Conservation (phyloP, 805 yeast species). For the Kuraishia ogatae region DNA sequence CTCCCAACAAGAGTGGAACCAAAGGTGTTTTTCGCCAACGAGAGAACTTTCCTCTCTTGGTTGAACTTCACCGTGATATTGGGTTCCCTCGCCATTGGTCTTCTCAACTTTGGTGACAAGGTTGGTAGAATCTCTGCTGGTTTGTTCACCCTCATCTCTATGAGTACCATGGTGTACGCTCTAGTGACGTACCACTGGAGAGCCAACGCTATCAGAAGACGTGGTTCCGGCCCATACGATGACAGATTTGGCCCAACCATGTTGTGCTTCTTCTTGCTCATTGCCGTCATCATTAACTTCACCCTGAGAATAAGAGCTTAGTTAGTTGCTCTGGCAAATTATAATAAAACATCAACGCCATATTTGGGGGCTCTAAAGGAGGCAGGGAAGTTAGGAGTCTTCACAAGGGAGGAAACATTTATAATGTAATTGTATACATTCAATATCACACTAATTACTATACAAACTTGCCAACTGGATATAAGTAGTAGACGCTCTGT, state of each 20-base stretch:
- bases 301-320: slow-evolving; percentile 65
- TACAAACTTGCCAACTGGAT: too few relatives aligned
- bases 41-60: slow-evolving; percentile 98
- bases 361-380: background rate
- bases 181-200: slow-evolving; percentile 97
- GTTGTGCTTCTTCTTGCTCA: slow-evolving; percentile 85
- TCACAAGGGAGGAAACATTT: background rate
- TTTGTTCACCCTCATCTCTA: slow-evolving; percentile 88
- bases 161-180: slow-evolving; percentile 97
- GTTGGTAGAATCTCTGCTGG: slow-evolving; percentile 92
- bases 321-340: background rate
- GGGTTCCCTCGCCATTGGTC: slow-evolving; percentile 94
- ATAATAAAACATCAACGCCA: background rate
- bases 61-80: slow-evolving; percentile 96
- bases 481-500: too few relatives aligned
- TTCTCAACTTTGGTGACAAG: slow-evolving; percentile 91
- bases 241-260: slow-evolving; percentile 98
- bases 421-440: background rate
- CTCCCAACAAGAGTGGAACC: slow-evolving; percentile 98
- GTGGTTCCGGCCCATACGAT: slow-evolving; percentile 99
- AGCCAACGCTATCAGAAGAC: slow-evolving; percentile 94
- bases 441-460: background rate
- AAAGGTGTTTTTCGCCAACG: slow-evolving; percentile 97
- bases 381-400: background rate
- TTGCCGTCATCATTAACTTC: slow-evolving; percentile 92